Evolutionary conservation across 225 moss, liverwort and hornwort species (phyloP), one percentile per base, ranked within the genome.

Genomic region (Physcomitrium patens): DNA sequence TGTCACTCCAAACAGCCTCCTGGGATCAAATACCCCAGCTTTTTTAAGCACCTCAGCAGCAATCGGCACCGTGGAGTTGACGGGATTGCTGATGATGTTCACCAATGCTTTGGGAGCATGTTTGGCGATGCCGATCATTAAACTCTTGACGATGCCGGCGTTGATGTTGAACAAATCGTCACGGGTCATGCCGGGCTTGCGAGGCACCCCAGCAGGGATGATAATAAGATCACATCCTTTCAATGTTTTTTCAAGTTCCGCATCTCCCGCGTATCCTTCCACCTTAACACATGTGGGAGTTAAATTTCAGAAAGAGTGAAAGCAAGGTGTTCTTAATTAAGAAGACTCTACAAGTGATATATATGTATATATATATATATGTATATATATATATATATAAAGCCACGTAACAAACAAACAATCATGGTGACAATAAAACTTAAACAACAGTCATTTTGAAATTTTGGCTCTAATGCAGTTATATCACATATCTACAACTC

Each of bases 161-260:
- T 95, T 93, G 19, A 91, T 80, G 57, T 93, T 89, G 53, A 95
- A 93, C 67, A 95, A 60, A 77, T 93, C 93, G 44, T 91, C 83
- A 0, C 90, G 74, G 5, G 87, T 89, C 90, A 95, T 91, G n/a
- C 89, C 83, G 3, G 81, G 83, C 71, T 95, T 93, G 1, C 81
- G 79, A 0, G 90, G 90, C 9, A 93, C 86, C 47, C 93, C 90
- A 0, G 87, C 87, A 1, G 86, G 90, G 0, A 90, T 90, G 43
- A 91, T 90, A 5, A 95, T 84, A 0, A 95, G 53, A 70, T 91
- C 78, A 16, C 89, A 83, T 63, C 93, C 89, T 45, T 87, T 86
- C 13, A 93, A 16, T 41, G 90, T 90, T 76, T 89, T 87, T 50
- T 47, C 88, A 14, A 91, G 87, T 60, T 95, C 85, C 0, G n/a